Conservation (phyloP, 352 stramenopile genomes). For the Plasmopara halstedii region DNA sequence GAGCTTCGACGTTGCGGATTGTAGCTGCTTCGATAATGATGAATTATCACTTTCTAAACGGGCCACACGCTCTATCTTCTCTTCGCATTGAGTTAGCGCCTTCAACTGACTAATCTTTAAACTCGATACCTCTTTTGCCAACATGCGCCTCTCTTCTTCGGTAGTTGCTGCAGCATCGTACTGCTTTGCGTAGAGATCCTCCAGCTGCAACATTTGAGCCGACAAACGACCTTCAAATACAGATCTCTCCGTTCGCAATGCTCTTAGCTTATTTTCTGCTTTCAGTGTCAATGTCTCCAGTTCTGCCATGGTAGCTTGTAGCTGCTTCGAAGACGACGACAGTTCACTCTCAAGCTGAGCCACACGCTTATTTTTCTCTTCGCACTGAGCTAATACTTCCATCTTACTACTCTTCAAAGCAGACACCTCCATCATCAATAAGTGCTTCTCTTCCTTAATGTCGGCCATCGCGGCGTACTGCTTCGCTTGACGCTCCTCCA, state of each 20-base stretch:
- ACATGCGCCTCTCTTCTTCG: slow-evolving; percentile 11
- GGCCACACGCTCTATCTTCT: slow-evolving; percentile 2
- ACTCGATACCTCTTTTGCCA: slow-evolving; percentile 17
- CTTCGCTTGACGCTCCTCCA: slow-evolving; percentile 7
- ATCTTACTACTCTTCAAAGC: neutral
- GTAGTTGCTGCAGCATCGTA: slow-evolving; percentile 1
- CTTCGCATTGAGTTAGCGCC: slow-evolving; percentile 7
- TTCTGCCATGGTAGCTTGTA: neutral
- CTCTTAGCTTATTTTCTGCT: slow-evolving; percentile 5
- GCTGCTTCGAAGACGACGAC: neutral
- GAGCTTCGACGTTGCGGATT: slow-evolving; percentile 6
- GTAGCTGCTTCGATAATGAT: slow-evolving; percentile 1
- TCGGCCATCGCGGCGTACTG: slow-evolving; percentile 9
- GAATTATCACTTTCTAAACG: neutral
- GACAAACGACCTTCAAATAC: neutral
- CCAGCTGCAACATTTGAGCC: slow-evolving; percentile 10
- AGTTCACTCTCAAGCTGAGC: neutral
- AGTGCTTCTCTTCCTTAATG: slow-evolving; percentile 16
- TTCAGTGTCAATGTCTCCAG: neutral
- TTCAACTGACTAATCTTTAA: slow-evolving; percentile 13
- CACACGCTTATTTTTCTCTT: slow-evolving; percentile 8
- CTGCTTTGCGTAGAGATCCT: slow-evolving; percentile 8
- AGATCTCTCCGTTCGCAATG: slow-evolving; percentile 7
- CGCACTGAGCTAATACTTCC: slow-evolving; percentile 8
- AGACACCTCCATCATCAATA: slow-evolving; percentile 15